A percentile compares a stretch with the other conserved stretches of the same genome.
Conservation (phyloP, 23 red algal genomes). For the Gracilariopsis chorda region DNA sequence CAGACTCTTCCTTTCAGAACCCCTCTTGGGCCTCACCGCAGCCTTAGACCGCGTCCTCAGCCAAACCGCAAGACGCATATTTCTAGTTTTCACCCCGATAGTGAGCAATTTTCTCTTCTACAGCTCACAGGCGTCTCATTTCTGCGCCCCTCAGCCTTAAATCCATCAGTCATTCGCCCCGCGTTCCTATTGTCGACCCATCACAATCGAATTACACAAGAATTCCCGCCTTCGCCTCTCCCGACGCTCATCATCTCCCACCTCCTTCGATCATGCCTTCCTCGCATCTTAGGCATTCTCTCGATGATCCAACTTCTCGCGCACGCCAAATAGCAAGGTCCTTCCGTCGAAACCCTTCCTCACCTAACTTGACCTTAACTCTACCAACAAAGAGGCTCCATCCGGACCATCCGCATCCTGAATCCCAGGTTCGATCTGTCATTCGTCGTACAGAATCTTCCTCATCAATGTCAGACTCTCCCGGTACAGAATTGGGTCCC, state of each 20-base stretch:
- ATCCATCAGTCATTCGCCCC: conserved; percentile 6
- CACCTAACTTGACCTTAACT: neutral
- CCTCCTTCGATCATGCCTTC: conserved; percentile 6
- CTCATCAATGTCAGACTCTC: conserved; percentile 13
- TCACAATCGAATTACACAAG: conserved; percentile 5
- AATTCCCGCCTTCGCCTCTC: neutral
- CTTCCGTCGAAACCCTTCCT: neutral
- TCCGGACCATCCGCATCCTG: neutral
- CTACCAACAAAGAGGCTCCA: conserved; percentile 6
- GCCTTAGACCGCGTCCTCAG: neutral
- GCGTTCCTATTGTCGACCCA: neutral
- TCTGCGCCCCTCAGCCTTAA: conserved; percentile 12
- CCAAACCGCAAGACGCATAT: neutral
- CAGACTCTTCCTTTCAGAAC: neutral
- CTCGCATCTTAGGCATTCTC: neutral
- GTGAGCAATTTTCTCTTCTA: neutral
- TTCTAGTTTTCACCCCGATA: neutral
- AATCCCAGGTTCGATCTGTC: neutral
- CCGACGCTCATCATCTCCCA: neutral
- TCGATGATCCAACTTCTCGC: conserved; percentile 17
- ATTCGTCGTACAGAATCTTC: conserved; percentile 9
- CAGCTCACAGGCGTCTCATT: neutral
- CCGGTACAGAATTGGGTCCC: neutral
- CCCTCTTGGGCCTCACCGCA: neutral
- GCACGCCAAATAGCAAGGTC: conserved; percentile 38